Evolutionary conservation across 805 yeast genomes (phyloP), one percentile per base, ranked within the genome.

Genomic region (Yamadazyma laniorum): DNA sequence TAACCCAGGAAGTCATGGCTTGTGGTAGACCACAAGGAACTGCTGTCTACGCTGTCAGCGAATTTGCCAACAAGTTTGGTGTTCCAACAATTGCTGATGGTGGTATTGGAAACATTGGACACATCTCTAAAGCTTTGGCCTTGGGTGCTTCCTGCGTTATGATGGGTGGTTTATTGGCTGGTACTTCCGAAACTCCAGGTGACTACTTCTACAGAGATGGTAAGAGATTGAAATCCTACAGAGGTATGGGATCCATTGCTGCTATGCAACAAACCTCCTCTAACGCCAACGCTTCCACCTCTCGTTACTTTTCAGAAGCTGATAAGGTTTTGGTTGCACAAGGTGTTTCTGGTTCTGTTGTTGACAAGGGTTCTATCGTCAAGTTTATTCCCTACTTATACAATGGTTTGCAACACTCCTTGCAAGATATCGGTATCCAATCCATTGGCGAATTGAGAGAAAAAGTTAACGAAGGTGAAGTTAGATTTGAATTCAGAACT

Each of bases 1-100:
- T 93, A 63, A 93, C 99, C 37, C 99, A 93, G 74, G 99, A 93
- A 74, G 99, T 93, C 44, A 93, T 93, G 99, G 99, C 99, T 37
- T 95, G 96, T 72, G 99, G 99, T 72, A 89, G 99, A 78, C 99
- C 99, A 45, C 99, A 93, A 75, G 99, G 98, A 72, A 89, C 98
- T 51, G 99, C 99, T 45, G 98, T 93, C 39, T 90, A 79, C 77
- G 83, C 80, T 51, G 99, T 93, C 39, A 77, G 93, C 49, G 90
- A 91, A 73, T 90, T 93, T 61, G 95, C 98, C 51, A 83, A 82
- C 69, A 78, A 81, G 65, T 93, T 91, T 61, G 99, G 99, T 63
- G 95, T 93, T 50, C 98, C 99, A 63, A 86, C 96, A 70, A 89
- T 93, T 55, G 99, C 99, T 51, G 99, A 93, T 65, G 99, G 99